A percentile compares a stretch with the other conserved stretches of the same genome.
These are phyloP conservation scores for Scolecobasidium constrictum DNA, from an alignment of 2,329 filamentous ascomycete genomes.

Conservation along the genomic window DNA sequence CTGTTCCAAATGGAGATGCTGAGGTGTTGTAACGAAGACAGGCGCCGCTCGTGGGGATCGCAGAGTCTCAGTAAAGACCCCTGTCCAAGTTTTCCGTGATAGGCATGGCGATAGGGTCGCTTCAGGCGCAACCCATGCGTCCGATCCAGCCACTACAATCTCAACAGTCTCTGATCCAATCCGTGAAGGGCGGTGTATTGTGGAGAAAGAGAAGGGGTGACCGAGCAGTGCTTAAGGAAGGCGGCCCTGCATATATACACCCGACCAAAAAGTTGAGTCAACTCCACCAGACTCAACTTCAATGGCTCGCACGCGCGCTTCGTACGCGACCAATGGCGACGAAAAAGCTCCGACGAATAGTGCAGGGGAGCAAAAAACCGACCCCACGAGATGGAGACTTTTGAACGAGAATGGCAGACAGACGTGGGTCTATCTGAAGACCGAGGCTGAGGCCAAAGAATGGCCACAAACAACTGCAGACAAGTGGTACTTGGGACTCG, in stretches of 20 bases:
- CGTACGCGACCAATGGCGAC: background rate
- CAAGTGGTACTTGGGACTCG: constrained; percentile 74
- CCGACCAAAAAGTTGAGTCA: too few relatives aligned
- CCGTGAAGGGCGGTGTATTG: background rate
- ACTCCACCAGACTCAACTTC: too few relatives aligned
- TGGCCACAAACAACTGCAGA: constrained; percentile 90
- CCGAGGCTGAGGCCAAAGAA: constrained; percentile 55
- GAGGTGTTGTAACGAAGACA: too few relatives aligned
- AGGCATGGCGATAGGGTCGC: too few relatives aligned
- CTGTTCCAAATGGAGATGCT: too few relatives aligned
- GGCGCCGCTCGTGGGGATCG: too few relatives aligned
- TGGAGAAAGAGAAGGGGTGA: too few relatives aligned
- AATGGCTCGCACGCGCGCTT: background rate
- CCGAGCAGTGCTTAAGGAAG: too few relatives aligned
- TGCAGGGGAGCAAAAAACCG: constrained; percentile 41
- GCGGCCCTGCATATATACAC: too few relatives aligned
- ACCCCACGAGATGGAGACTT: constrained; percentile 74
- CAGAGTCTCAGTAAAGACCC: too few relatives aligned
- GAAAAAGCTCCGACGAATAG: background rate
- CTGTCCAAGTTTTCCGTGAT: too few relatives aligned
- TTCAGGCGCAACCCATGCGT: background rate
- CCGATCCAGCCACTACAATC: background rate
- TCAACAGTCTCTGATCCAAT: background rate
- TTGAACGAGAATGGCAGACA: constrained; percentile 74
- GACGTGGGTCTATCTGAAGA: constrained; percentile 83